Base-by-base conservation (phyloP, 73 alveolate genomes). In the Tetrahymena elliotti region DNA sequence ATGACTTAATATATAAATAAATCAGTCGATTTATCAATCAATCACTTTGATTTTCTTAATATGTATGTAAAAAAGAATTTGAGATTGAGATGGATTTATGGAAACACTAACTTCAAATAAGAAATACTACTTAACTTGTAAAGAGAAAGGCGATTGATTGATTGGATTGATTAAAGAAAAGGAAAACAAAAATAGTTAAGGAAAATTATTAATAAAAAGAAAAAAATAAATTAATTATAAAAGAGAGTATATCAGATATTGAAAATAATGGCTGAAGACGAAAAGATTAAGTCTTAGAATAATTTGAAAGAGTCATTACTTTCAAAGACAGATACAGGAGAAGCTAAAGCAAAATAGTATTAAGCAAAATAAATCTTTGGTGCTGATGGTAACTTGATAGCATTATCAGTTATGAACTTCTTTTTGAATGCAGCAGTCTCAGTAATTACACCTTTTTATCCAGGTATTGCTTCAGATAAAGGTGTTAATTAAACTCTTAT, bases 351-450 rank as follows among this genome's bases (percentile, higher is more conserved):
- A 68, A 27, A 68, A 68, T 68, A 68, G 36, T 68, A 68, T 24
- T 35, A 22, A 68, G 37, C 88, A 68, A 68, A 68, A 31, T 22
- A 11, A 31, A 68, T 68, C 36, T 68, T 68, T 68, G 88, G 88
- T 68, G 88, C 88, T 68, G 88, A 68, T 68, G 88, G 88, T 24
- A 68, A 68, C 88, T 31, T 68, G 36, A 68, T 68, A 27, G 88
- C 88, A 16, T 31, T 68, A 6, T 68, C 88, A 33, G 93, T 92
- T 13, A 35, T 94, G 33, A 94, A 94, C 84, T 94, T 94, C 92
- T 88, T 94, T 54, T 92, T 94, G 83, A 94, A 94, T 92, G 96
- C 96, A 0, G 96, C 95, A 18, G 96, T 94, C 54, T 94, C 96
- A 16, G 96, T 94, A 6, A 94, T 94, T 68, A 93, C 95, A 11